Base-by-base conservation (phyloP, 352 stramenopile species). In the Phytophthora aleatoria region DNA sequence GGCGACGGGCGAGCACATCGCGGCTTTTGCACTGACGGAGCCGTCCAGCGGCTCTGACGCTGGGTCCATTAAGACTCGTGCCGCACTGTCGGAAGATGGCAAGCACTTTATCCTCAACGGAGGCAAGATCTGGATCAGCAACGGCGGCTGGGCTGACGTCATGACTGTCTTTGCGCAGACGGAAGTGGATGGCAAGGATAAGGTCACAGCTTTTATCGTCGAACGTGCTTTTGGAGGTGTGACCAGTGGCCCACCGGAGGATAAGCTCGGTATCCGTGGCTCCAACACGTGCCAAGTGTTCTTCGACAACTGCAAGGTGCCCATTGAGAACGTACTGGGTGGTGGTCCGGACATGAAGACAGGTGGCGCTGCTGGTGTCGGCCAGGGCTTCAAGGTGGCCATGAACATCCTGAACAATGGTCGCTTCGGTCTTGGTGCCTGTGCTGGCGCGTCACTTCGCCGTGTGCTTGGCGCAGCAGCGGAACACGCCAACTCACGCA, bases 71-170 rank as follows among this genome's bases (percentile, higher is more conserved):
- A 93, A 95, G 77, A 98, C 93, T 1, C 90, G 83, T 26, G 93
- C 93, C 12, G 89, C 81, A 48, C 69, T 97, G 55, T 94, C 94
- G 48, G 90, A 96, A 36, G 93, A 98, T 36, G 88, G 96, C 67
- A 89, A 89, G 57, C 81, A 94, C 58, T 98, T 92, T 69, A 79
- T 97, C 53, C 65, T 98, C 8, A 98, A 98, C 76, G 93, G 93
- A 66, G 85, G 81, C 68, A 99, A 99, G 81, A 91, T 98, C 57
- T 99, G 96, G 96, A 99, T 99, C 72, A 98, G 91, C 51, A 99
- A 99, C 85, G 92, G 91, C 27, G 92, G 86, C 41, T 95, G 98
- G 79, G 96, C 96, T n/a, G 92, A 97, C 13, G 77, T 99, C 51
- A 98, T 99, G 86, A 94, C 98, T 15, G 94, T 99, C 10, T 99